Evolutionary conservation across 2,329 filamentous ascomycete species (phyloP).

Genomic region (Claviceps pazoutovae): DNA sequence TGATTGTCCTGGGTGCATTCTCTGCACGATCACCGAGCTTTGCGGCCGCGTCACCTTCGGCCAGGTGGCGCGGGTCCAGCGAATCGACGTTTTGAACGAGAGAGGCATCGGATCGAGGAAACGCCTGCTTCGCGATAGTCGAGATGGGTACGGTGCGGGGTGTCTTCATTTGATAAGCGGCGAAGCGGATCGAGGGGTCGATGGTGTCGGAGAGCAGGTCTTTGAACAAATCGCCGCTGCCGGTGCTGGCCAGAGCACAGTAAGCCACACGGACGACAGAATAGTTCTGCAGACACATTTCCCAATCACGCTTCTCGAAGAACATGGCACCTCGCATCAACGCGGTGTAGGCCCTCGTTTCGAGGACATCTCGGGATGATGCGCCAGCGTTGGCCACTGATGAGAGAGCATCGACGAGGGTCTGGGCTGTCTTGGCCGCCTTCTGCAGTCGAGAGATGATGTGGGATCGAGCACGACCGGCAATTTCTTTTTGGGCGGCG

Average conservation of each 20-base stretch:
- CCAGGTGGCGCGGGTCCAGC: conserved; percentile 54
- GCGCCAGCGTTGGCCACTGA: conserved; percentile 53
- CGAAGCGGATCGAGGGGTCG: conserved; percentile 87
- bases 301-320: conserved; percentile 84
- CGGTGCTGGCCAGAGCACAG: conserved; percentile 50
- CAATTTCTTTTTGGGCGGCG: conserved; percentile 65
- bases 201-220: conserved; percentile 76
- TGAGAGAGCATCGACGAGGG: conserved; percentile 52
- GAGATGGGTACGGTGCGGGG: conserved; percentile 73
- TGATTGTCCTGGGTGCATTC: conserved; percentile 58
- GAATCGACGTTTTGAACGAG: conserved; percentile 56
- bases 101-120: conserved; percentile 49
- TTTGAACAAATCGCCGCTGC: conserved; percentile 60
- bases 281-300: conserved; percentile 60
- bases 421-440: conserved; percentile 54
- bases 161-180: conserved; percentile 81
- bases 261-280: conserved; percentile 73
- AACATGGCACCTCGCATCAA: conserved; percentile 62
- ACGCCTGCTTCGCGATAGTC: conserved; percentile 64
- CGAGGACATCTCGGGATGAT: conserved; percentile 57
- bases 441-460: conserved; percentile 81
- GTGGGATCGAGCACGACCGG: conserved; percentile 68
- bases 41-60: conserved; percentile 34
- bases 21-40: conserved; percentile 35
- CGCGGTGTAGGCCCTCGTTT: conserved; percentile 72